Percentiles rank a stretch among this genome's conserved stretches.
phyloP scores from a whole-genome alignment of 2,329 filamentous ascomycete genomes.

The Tolypocladium nubicola region DNA sequence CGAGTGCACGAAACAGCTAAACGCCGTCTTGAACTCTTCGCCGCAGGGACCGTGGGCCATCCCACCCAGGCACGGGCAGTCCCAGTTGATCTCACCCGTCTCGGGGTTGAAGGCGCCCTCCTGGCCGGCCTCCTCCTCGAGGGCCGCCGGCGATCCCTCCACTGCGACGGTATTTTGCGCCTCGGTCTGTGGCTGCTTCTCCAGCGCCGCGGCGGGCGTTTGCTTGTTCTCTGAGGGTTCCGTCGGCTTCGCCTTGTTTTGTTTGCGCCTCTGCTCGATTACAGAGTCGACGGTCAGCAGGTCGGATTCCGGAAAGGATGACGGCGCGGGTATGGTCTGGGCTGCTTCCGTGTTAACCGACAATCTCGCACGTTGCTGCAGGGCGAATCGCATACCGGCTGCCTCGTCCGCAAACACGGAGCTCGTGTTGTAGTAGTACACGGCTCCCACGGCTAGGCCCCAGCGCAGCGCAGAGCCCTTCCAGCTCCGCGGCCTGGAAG shows the following conservation, averaged over 20 bases:
- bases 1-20: conserved; percentile 97
- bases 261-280: conserved; percentile 50
- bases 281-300: conserved; percentile 57
- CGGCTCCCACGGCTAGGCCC: conserved; percentile 61
- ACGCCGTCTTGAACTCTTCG: conserved; percentile 88
- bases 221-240: conserved; percentile 12
- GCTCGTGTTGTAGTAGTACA: conserved; percentile 95
- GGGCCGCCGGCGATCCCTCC: conserved; percentile 33
- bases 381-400: conserved; percentile 45
- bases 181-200: conserved; percentile 15
- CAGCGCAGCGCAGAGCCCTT: conserved; percentile 66
- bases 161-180: conserved; percentile 12
- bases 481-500: conserved; percentile 66
- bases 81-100: conserved; percentile 99
- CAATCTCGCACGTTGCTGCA: not conserved
- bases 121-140: conserved; percentile 74
- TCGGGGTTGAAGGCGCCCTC: conserved; percentile 96
- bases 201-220: conserved; percentile 4
- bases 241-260: conserved; percentile 24
- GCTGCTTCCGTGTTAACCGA: conserved; percentile 10
- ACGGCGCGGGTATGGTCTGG: conserved; percentile 27
- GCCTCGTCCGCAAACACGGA: conserved; percentile 78
- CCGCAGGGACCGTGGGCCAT: conserved; percentile 97
- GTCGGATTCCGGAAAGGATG: conserved; percentile 45
- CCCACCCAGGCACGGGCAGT: conserved; percentile 91